These are phyloP conservation scores for Claviceps quebecensis DNA, from an alignment of 2,329 filamentous ascomycete species.

Conservation along the genomic window DNA sequence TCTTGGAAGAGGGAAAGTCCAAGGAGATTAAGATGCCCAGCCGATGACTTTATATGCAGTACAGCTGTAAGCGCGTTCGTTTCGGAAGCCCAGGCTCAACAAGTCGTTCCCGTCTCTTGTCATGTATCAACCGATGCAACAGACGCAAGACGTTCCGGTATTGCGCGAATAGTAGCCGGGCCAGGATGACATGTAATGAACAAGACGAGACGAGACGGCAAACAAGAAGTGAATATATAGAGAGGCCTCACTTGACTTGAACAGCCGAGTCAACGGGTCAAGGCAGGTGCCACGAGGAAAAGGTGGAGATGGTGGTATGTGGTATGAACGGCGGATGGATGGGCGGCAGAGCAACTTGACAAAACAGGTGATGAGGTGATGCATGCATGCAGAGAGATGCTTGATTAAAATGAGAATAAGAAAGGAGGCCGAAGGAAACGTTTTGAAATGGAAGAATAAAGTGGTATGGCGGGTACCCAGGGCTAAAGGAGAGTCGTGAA, in stretches of 20 bases:
- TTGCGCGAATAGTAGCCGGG: no score
- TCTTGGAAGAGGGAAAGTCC: no score
- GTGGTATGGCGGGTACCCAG: neutral
- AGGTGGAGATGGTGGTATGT: neutral
- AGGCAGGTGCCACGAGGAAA: slow-evolving; percentile 9
- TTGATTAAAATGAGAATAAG: slow-evolving; percentile 2
- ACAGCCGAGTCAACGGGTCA: slow-evolving; percentile 40
- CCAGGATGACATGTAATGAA: no score
- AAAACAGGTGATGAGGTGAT: no score
- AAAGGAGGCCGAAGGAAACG: neutral
- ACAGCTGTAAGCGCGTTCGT: no score
- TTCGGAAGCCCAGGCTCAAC: no score
- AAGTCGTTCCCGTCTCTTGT: no score
- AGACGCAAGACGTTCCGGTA: no score
- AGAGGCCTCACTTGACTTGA: slow-evolving; percentile 13
- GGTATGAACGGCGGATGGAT: neutral
- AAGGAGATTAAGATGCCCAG: no score
- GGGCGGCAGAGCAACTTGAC: neutral
- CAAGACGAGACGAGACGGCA: neutral
- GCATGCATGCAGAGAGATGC: no score
- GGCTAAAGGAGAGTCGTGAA: slow-evolving; percentile 26
- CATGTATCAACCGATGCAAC: no score
- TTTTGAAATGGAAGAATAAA: neutral
- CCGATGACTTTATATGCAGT: no score
- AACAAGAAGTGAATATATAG: neutral